Conservation (phyloP, 208 protist species). For the Wallacemonas collosoma region DNA sequence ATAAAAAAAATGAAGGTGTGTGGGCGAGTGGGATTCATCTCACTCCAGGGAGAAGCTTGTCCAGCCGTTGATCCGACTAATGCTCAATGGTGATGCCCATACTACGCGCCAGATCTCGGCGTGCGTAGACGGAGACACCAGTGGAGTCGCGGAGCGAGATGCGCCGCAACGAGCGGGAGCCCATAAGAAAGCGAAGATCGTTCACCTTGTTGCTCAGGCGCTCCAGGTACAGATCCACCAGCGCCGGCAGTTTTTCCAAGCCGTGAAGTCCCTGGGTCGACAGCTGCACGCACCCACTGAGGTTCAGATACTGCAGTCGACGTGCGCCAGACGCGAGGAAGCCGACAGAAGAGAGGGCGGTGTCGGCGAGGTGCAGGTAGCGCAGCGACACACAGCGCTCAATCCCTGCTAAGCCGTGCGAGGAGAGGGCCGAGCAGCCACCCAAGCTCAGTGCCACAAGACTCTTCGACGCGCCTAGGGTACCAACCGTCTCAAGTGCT, state of each 20-base stretch:
- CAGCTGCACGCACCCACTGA: conserved; percentile 33
- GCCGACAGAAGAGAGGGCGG: conserved; percentile 30
- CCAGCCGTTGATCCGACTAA: not conserved
- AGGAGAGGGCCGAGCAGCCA: conserved; percentile 28
- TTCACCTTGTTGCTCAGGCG: conserved; percentile 23
- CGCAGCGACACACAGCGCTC: conserved; percentile 33
- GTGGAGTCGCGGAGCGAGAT: conserved; percentile 28
- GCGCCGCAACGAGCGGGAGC: conserved; percentile 26
- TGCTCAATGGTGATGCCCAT: conserved; percentile 18
- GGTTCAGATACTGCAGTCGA: conserved; percentile 32
- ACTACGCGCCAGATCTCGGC: conserved; percentile 3
- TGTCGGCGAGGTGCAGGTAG: conserved; percentile 50
- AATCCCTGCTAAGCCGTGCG: conserved; percentile 34
- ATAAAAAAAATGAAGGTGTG: conserved; percentile 1
- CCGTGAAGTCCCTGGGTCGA: conserved; percentile 32
- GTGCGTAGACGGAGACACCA: conserved; percentile 10
- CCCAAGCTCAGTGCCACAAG: conserved; percentile 45
- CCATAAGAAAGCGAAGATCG: conserved; percentile 20
- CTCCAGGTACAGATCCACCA: conserved; percentile 43
- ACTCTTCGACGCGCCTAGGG: conserved; percentile 30
- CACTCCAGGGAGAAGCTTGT: too few relatives aligned
- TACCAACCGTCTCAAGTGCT: conserved; percentile 27
- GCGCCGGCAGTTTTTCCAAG: conserved; percentile 37
- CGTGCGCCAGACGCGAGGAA: conserved; percentile 36
- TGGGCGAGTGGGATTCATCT: not conserved